Evolutionary conservation across 805 yeast species (phyloP).

Genomic region (Kuraishia molischiana): DNA sequence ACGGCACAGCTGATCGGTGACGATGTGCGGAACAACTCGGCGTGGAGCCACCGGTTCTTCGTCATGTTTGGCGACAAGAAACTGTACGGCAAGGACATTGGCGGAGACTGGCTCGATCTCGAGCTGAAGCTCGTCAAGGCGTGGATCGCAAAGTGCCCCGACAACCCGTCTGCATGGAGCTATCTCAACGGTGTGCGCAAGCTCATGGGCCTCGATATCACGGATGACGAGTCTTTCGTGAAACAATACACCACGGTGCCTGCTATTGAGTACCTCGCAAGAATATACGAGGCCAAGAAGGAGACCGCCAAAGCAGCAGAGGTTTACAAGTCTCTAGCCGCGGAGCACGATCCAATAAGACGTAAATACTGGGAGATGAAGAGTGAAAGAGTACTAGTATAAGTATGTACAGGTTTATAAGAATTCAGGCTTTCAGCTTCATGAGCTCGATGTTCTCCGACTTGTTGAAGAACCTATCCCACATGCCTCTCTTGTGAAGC

Average conservation of each 20-base stretch:
- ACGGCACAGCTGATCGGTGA: constrained; percentile 34
- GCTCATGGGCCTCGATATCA: constrained; percentile 16
- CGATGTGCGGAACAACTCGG: constrained; percentile 85
- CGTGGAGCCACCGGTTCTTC: constrained; percentile 84
- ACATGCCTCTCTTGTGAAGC: constrained; percentile 87
- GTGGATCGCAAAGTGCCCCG: constrained; percentile 54
- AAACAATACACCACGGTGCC: constrained; percentile 33
- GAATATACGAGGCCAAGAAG: constrained; percentile 27
- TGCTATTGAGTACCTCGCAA: constrained; percentile 49
- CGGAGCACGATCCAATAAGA: constrained; percentile 20
- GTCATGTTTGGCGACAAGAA: constrained; percentile 24
- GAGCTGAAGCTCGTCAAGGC: constrained; percentile 47
- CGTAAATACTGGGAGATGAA: constrained; percentile 18
- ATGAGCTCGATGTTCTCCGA: constrained; percentile 4
- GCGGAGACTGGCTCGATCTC: constrained; percentile 15
- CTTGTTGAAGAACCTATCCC: constrained; percentile 59
- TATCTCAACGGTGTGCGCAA: constrained; percentile 55
- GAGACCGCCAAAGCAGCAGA: constrained; percentile 24
- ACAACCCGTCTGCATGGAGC: constrained; percentile 82
- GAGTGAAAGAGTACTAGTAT: neutral
- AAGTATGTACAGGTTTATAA: constrained; percentile 3
- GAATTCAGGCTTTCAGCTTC: neutral
- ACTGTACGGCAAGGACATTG: constrained; percentile 5
- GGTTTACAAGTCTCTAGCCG: constrained; percentile 42
- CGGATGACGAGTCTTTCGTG: constrained; percentile 36